Conservation (phyloP, 371 early-diverging fungal species). For the Mortierella sp. region DNA sequence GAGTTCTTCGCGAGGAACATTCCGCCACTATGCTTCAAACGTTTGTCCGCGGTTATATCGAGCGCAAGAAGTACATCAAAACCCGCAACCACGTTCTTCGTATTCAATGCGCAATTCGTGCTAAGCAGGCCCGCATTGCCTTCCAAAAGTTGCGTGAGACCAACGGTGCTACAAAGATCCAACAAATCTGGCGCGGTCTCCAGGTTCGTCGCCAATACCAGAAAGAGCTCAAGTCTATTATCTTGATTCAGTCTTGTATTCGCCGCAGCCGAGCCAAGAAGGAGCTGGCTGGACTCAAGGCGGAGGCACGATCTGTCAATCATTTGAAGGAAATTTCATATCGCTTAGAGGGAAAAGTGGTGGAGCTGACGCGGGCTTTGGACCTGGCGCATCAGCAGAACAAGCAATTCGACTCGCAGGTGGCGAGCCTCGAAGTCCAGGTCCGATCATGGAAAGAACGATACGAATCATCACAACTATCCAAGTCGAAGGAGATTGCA, state of each 20-base stretch:
- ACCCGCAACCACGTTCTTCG: constrained; percentile 50
- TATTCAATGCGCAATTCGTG: constrained; percentile 69
- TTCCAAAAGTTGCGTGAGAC: constrained; percentile 70
- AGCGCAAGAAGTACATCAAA: constrained; percentile 63
- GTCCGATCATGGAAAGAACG: constrained; percentile 77
- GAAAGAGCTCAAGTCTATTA: constrained; percentile 64
- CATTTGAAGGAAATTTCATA: constrained; percentile 95
- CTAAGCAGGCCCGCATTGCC: constrained; percentile 65
- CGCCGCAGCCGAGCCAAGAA: constrained; percentile 80
- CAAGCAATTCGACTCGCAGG: constrained; percentile 66
- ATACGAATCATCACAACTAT: constrained; percentile 64
- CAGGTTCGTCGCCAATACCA: constrained; percentile 70
- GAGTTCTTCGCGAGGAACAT: constrained; percentile 70
- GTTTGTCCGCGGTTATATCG: constrained; percentile 73
- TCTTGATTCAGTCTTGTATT: constrained; percentile 83
- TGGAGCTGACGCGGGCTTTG: constrained; percentile 91
- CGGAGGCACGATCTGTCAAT: constrained; percentile 89
- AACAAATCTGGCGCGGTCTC: constrained; percentile 72
- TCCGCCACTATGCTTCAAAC: constrained; percentile 87
- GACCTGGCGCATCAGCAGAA: constrained; percentile 80
- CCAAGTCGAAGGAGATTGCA: constrained; percentile 65
- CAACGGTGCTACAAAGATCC: constrained; percentile 84
- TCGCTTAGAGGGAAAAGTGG: constrained; percentile 95
- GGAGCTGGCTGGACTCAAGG: constrained; percentile 71
- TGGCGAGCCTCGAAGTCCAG: constrained; percentile 73